Base-by-base conservation (phyloP, 2,329 filamentous ascomycete genomes). In the Aspergillus persii region DNA sequence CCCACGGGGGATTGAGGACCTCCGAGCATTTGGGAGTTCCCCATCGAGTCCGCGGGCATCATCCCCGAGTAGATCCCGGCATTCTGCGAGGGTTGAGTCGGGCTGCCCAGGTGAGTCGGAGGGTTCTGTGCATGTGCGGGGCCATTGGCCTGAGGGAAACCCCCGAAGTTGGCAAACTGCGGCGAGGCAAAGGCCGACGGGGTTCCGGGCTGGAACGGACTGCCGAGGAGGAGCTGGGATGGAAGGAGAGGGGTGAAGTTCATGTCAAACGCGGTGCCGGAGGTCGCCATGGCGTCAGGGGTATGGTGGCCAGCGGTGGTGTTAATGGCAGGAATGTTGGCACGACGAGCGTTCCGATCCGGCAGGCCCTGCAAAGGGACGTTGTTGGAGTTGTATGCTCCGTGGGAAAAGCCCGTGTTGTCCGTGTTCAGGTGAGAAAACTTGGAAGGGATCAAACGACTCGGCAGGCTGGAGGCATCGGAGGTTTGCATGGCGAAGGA, bases 241-340 rank as follows among this genome's bases (percentile, higher is more conserved):
- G 95, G 95, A 41, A 99, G 86, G 66, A 99, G 84, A 65, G 95
- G 94, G 9, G 95, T 97, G 78, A 97, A 98, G 79, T 98, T 95
- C 94, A 98, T 97, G 73, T 98, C 95, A 73, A 92, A 96, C 48
- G 86, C 92, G 53, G 92, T 94, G 48, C 90, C 92, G 15, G 95
- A 93, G 27, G 90, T 94, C 66, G 89, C 83, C 86, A 96, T 86
- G 65, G 96, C 92, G 69, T 84, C 85, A 60, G 79, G 56, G 47
- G 50, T 81, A 74, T 83, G 86, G 70, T 84, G 83, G 62, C 81
- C 79, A 63, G 86, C 81, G 71, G 89, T 88, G 26, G 95, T 97
- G 77, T 97, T 97, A 80, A 98, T 96, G 64, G 89, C 88, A 64
- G 94, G 92, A 71, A 98, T 90, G 79, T 96, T 96, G 63, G 77